phyloP scores from a whole-genome alignment of 2,329 filamentous ascomycete genomes.

The Aspergillus ochraceoroseus region DNA sequence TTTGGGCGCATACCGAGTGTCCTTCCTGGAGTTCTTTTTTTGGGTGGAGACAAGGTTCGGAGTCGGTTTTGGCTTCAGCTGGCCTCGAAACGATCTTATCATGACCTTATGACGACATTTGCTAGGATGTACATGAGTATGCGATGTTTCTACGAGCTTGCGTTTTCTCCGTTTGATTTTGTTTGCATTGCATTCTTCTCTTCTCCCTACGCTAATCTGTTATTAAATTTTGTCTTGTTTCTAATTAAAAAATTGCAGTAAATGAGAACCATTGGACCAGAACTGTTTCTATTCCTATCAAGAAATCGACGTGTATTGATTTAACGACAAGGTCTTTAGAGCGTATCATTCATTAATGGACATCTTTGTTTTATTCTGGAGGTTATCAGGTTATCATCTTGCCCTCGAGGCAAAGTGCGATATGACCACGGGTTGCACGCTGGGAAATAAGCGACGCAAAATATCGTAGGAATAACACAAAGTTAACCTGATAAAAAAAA shows the following conservation, averaged over 20 bases:
- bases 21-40: conserved; percentile 32
- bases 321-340: too few relatives aligned
- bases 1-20: conserved; percentile 17
- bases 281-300: too few relatives aligned
- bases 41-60: conserved; percentile 21
- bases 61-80: conserved; percentile 26
- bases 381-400: conserved; percentile 23
- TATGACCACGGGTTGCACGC: neutral
- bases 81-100: conserved; percentile 31
- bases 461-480: neutral
- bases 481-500: neutral
- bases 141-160: conserved; percentile 34
- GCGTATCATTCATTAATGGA: neutral
- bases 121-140: conserved; percentile 40
- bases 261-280: neutral
- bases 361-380: neutral
- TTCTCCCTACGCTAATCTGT: conserved; percentile 19
- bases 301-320: too few relatives aligned
- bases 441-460: neutral
- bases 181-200: conserved; percentile 12
- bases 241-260: neutral
- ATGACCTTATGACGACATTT: conserved; percentile 37
- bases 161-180: conserved; percentile 21
- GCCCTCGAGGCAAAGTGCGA: neutral
- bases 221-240: conserved; percentile 14